Base-by-base conservation (phyloP, 2,329 filamentous ascomycete genomes). In the Fusarium sacchari region DNA sequence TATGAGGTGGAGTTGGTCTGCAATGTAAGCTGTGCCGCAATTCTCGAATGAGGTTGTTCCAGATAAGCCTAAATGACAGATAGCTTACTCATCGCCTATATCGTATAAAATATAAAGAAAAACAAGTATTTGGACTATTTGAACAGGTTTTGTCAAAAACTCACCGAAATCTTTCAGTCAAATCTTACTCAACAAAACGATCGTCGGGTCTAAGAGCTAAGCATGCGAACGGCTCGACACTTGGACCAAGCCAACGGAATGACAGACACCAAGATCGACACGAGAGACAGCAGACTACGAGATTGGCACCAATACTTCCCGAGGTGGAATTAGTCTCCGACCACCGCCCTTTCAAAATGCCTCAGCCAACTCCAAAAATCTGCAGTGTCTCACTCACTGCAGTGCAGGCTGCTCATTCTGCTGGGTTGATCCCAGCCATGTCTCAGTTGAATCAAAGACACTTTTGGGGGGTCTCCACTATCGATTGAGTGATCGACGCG, bases 371-470 rank as follows among this genome's bases (percentile, higher is more conserved):
- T 37, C 42, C 32, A 44, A 61, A 43, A 67, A 28, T 50, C 30
- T 42, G 44, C 46, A 53, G 24, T 40, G 36, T 60, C 58, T 28
- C 32, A 39, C 32, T 18, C 24, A 28, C 24, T 28, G 49, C 30
- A 40, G 57, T 6, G 43, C 24, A 15, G 43, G 58, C 46, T 32
- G 14, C 30, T 28, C 22, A 24, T 4, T 24, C 15, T 53, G 20
- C 34, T 39, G 34, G 49, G 50, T 55, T 55, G 34, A 36, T 13
- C 50, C 47, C 40, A 22, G 65, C 63, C 60, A 34, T 76, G 74
- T 76, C 74, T 76, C 74, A 77, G 74, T 76, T 77, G 72, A 66
- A 52, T 59, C 57, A 60, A 44, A 67, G 69, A 62, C 55, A 71
- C 32, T 46, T n/a, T 46, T 22, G 8, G 18, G 8, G 18, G 18